Evolutionary conservation across 192 early-diverging fungal species (phyloP), one percentile per base, ranked within the genome.

Genomic region (Linnemannia hyalina): DNA sequence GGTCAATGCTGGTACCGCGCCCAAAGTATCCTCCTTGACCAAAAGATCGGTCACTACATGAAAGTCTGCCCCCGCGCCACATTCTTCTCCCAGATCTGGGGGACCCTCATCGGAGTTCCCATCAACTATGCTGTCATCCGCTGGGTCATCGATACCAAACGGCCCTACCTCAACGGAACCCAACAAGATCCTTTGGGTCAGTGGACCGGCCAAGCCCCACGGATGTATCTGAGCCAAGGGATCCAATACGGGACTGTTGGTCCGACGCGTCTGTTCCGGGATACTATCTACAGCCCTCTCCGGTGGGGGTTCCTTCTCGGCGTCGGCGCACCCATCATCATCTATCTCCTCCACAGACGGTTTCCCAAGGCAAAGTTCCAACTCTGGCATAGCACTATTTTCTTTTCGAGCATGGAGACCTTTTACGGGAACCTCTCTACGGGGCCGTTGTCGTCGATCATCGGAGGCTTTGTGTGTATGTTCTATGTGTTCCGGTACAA

Each of bases 1-100:
- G 88, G 83, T 26, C 83, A 89, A 70, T 87, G 83, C 68, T 89
- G 88, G 88, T 89, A 89, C 73, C 88, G 88, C 68, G 88, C 88
- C 8, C 88, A 89, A 65, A 82, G 77, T 38, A 89, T 89, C 20
- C 70, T 89, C 29, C 84, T 74, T 6, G 84, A 86, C 46, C 84
- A 86, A 70, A 86, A 86, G 76, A 81, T 86, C 54, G 84, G 84
- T 36, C 84, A 86, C 49, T 86, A 86, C 76, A 86, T 86, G 84
- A 86, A 89, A 80, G 42, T 83, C 83, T 86, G 83, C 32, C 82
- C 84, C 1, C 74, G 76, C 5, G 84, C 84, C 57, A 86, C 84
- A 0, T 86, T 86, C 74, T 38, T 86, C 26, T 89, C 79, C 38
- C 89, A 90, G 74, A 68, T 90, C 29, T 88, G 80, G 87, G 89